Conservation (phyloP, 768 basidiomycete genomes). For the Peribolospora baueri region DNA sequence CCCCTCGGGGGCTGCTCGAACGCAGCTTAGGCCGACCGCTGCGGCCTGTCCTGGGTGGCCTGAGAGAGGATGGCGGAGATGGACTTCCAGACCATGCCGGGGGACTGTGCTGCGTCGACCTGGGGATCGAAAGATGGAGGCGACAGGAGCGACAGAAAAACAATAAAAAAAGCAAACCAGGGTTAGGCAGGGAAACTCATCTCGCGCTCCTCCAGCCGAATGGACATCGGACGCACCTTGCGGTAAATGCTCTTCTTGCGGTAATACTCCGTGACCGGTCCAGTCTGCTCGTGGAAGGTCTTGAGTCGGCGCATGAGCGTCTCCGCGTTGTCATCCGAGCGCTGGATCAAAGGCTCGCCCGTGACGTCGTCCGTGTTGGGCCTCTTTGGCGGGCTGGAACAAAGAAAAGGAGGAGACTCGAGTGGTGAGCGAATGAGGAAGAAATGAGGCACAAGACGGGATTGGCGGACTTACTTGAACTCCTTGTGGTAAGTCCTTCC, state of each 20-base stretch:
- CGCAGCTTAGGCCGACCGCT: too few species aligned
- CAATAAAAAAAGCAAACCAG: background rate
- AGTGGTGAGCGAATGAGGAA: background rate
- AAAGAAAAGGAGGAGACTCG: background rate
- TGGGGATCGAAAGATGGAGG: constrained; percentile 69
- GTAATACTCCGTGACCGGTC: constrained; percentile 91
- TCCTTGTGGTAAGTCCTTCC: constrained; percentile 87
- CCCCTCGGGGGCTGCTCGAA: too few species aligned
- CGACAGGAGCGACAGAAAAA: constrained; percentile 18
- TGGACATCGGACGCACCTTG: background rate
- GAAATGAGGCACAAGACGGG: background rate
- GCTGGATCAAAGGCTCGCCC: constrained; percentile 86
- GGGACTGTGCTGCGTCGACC: constrained; percentile 80
- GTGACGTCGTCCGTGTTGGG: constrained; percentile 76
- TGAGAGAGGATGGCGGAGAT: constrained; percentile 13
- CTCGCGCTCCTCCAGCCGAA: background rate
- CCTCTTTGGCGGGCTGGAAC: constrained; percentile 79
- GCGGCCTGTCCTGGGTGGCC: too few species aligned
- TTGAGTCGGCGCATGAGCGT: constrained; percentile 66
- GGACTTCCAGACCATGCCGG: constrained; percentile 55
- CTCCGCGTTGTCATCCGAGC: constrained; percentile 94
- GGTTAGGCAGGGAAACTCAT: background rate
- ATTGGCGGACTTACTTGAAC: constrained; percentile 39
- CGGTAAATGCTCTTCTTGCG: constrained; percentile 38
- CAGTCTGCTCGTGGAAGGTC: constrained; percentile 82